A percentile compares a stretch with the other conserved stretches of the same genome.
These are phyloP conservation scores for Tremella mesenterica DNA, from an alignment of 768 basidiomycete species.

Conservation along the genomic window DNA sequence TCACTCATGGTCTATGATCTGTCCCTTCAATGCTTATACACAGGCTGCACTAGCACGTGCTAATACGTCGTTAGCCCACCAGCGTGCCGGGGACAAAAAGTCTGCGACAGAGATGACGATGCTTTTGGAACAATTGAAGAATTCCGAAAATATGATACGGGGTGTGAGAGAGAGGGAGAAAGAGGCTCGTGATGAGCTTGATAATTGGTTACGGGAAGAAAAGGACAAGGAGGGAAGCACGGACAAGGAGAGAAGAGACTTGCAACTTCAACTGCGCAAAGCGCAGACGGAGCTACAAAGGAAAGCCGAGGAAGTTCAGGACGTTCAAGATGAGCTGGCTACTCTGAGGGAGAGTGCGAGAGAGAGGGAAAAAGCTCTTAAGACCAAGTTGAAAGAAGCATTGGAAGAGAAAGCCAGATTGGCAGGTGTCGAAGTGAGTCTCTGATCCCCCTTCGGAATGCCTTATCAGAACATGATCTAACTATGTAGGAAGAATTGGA, in stretches of 20 bases:
- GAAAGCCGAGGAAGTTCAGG: conserved; percentile 21
- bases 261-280: conserved; percentile 15
- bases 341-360: conserved; percentile 15
- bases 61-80: conserved; percentile 19
- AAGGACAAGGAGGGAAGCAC: conserved; percentile 17
- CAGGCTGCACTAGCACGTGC: conserved; percentile 16
- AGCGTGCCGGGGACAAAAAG: conserved; percentile 7
- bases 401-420: conserved; percentile 17
- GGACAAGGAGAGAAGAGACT: conserved; percentile 24
- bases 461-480: too few species aligned
- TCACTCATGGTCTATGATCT: background rate
- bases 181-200: conserved; percentile 21
- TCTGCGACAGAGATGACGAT: conserved; percentile 10
- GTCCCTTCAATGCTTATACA: background rate
- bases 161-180: conserved; percentile 23
- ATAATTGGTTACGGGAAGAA: conserved; percentile 14
- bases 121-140: conserved; percentile 18
- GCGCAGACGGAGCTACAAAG: conserved; percentile 18
- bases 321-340: conserved; percentile 25
- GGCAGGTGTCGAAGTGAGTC: conserved; percentile 20
- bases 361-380: conserved; percentile 27
- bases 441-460: too few species aligned
- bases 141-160: conserved; percentile 18
- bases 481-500: too few species aligned
- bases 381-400: conserved; percentile 22